Base-by-base conservation (phyloP, 345 rosid species). In the Dovyalis caffra region DNA sequence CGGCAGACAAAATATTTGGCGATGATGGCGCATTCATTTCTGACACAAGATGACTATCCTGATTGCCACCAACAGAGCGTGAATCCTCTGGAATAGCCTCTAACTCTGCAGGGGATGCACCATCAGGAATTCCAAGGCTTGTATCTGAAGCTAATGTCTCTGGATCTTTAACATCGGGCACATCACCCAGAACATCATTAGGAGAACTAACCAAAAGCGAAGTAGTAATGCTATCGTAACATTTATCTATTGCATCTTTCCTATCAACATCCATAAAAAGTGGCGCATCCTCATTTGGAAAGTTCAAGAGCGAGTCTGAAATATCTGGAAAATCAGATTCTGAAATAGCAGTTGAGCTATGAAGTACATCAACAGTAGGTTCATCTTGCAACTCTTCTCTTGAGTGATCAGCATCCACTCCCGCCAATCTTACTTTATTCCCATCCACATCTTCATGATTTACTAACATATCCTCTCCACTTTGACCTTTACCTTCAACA, bases 291-390 rank as follows among this genome's bases (percentile, higher is more conserved):
- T 79, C 83, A 61, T 78, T 73, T 1, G 60, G 61, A 40, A 83
- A 77, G 75, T 82, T 79, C 73, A 84, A 77, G 40, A 82, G 77
- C 38, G 83, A 71, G 61, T 88, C 85, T 11, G 88, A 78, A 75
- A 85, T 67, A 76, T 78, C 82, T 11, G 73, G 77, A 51, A 77
- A 78, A 79, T 84, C 84, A 82, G 79, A 64, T 70, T 77, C 82
- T 35, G 79, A 67, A 40, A 78, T 69, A 34, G 29, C 80, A 71
- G 64, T 65, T 49, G 79, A 58, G 76, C 31, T 60, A 80, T 49
- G 62, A 68, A 80, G 70, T 66, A 51, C 76, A 56, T 69, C 73
- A 68, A 28, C 40, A 37, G 47, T 34, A 65, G 71, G 34, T 47
- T 78, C 68, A 43, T 68, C 70, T 47, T 47, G 45, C 49, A 74